Evolutionary conservation across 192 early-diverging fungal genomes (phyloP).

Genomic region (Backusella macrospora): DNA sequence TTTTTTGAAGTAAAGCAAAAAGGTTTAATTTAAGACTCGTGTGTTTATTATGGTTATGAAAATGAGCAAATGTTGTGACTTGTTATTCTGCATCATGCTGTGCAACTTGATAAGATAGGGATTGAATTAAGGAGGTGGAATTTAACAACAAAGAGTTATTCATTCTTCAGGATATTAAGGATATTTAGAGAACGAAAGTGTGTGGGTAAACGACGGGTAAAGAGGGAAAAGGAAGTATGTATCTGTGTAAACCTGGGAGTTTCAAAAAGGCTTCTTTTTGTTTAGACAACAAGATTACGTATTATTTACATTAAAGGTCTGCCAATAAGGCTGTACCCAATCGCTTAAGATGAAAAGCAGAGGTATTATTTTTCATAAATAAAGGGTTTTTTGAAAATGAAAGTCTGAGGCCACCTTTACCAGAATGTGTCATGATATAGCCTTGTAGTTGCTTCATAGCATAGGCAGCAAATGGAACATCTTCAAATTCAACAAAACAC

Average conservation of each 20-base stretch:
- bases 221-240: no score
- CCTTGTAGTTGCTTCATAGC: slow-evolving; percentile 88
- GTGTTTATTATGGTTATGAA: neutral
- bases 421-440: slow-evolving; percentile 78
- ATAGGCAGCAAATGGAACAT: slow-evolving; percentile 87
- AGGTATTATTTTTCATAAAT: slow-evolving; percentile 30
- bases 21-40: neutral
- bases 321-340: slow-evolving; percentile 20
- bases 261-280: no score
- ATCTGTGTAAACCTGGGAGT: neutral
- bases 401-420: slow-evolving; percentile 94
- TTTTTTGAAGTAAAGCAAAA: neutral
- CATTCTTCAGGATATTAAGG: neutral
- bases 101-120: neutral
- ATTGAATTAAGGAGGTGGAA: slow-evolving; percentile 1
- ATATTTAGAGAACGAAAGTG: neutral
- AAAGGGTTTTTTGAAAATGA: slow-evolving; percentile 97
- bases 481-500: slow-evolving; percentile 99
- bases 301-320: neutral
- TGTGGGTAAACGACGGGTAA: neutral
- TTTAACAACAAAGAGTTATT: neutral
- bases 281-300: neutral
- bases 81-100: neutral
- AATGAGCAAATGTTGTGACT: neutral
- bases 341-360: slow-evolving; percentile 10